A percentile compares a stretch with the other conserved stretches of the same genome.
These are phyloP conservation scores for Neodidymelliopsis sp. DNA, from an alignment of 2,329 filamentous ascomycete species.

Conservation along the genomic window DNA sequence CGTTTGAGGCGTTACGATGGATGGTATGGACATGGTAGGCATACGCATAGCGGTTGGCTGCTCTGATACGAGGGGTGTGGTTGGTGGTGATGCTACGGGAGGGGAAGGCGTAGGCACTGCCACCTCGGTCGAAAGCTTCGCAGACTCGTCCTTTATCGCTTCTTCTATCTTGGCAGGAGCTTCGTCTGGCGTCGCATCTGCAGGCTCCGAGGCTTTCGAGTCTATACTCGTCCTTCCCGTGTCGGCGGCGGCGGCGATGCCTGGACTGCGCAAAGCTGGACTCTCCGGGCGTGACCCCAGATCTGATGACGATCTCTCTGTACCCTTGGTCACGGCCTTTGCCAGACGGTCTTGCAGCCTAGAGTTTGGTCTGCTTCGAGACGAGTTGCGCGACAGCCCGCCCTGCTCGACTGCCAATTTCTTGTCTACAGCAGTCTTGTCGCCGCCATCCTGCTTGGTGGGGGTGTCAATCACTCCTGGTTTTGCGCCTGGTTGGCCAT, in stretches of 20 bases:
- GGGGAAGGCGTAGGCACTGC: constrained; percentile 15
- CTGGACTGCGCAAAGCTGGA: constrained; percentile 52
- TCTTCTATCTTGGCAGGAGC: constrained; percentile 24
- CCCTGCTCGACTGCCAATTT: constrained; percentile 44
- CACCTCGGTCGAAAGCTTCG: constrained; percentile 40
- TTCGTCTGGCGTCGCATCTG: constrained; percentile 25
- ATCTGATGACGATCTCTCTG: constrained; percentile 60
- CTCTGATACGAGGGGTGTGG: constrained; percentile 41
- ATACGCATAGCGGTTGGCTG: constrained; percentile 42
- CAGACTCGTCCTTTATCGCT: constrained; percentile 15
- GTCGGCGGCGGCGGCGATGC: constrained; percentile 30
- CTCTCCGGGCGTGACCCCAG: constrained; percentile 62
- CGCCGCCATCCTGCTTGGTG: constrained; percentile 38
- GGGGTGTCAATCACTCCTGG: constrained; percentile 50
- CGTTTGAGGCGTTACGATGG: constrained; percentile 38
- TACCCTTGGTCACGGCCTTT: constrained; percentile 81
- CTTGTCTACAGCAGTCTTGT: constrained; percentile 38
- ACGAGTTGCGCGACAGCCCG: constrained; percentile 66
- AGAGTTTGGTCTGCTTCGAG: constrained; percentile 74
- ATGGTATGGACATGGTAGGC: constrained; percentile 42
- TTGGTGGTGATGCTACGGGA: constrained; percentile 20
- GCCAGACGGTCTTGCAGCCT: constrained; percentile 89
- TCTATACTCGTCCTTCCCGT: constrained; percentile 57
- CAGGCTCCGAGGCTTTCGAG: constrained; percentile 45
- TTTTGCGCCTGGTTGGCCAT: constrained; percentile 63